Evolutionary conservation across 129 eudicot genomes (phyloP).

Genomic region (Pittosporum tobira): DNA sequence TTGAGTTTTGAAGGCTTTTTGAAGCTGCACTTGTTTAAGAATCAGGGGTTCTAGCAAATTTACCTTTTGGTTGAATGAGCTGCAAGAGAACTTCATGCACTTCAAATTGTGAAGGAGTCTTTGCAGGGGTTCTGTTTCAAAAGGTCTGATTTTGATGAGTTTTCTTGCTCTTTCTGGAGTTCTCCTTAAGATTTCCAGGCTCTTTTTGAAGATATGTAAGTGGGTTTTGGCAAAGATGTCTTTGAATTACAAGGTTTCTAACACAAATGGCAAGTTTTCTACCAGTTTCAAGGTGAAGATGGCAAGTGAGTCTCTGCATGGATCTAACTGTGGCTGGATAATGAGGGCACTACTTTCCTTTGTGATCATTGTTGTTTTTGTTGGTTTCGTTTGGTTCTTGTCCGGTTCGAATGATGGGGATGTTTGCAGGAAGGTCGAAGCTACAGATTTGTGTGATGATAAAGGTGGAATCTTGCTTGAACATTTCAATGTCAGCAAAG

Average conservation of each 20-base stretch:
- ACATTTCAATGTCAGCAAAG: constrained; percentile 47
- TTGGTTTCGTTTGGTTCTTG: constrained; percentile 42
- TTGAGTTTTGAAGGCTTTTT: not conserved
- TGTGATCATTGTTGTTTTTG: constrained; percentile 25
- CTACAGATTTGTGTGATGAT: constrained; percentile 13
- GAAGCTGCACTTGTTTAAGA: not conserved
- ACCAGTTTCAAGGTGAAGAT: constrained; percentile 36
- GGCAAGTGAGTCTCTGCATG: constrained; percentile 23
- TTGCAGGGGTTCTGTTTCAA: constrained; percentile 17
- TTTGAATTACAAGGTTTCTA: constrained; percentile 38
- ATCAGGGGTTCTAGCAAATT: constrained; percentile 12
- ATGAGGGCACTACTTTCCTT: constrained; percentile 35
- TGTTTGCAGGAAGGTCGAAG: constrained; percentile 19
- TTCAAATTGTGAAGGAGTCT: constrained; percentile 3
- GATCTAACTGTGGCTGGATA: constrained; percentile 30
- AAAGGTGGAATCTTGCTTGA: constrained; percentile 28
- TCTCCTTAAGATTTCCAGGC: constrained; percentile 27
- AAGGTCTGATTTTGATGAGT: constrained; percentile 30
- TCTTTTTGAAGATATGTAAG: constrained; percentile 41
- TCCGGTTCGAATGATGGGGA: constrained; percentile 15
- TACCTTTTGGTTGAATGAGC: constrained; percentile 15
- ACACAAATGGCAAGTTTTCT: constrained; percentile 37
- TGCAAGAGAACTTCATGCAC: constrained; percentile 1
- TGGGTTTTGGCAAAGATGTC: constrained; percentile 55
- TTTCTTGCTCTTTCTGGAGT: constrained; percentile 22